Evolutionary conservation across 805 yeast genomes (phyloP), one percentile per base, ranked within the genome.

Genomic region (Wickerhamomyces hampshirensis): DNA sequence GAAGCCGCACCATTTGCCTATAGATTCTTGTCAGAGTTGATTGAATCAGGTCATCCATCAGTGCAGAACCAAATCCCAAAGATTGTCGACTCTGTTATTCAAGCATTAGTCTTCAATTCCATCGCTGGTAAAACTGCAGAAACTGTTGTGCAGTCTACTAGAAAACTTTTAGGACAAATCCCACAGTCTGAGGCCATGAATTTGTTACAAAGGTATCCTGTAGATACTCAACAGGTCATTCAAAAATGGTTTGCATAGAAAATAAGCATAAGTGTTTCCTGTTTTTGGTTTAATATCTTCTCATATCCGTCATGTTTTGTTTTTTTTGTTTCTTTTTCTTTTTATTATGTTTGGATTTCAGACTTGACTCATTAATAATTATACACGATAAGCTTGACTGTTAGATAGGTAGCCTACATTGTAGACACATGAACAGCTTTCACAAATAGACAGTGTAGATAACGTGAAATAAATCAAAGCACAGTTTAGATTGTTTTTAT

Each of bases 1-100:
- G 93, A 84, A 47, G 95, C 95, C 5, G 97, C 97, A 4, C 78
- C 87, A 12, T 86, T 72, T 58, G 78, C 86, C 14, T 93, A 87
- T 63, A 69, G 72, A 48, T 89, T 86, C 56, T 66, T 89, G 46
- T 65, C 79, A 7, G 83, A 81, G 42, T 66, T 89, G 52, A 80
- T 88, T 28, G 80, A 80, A 34, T 71, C 69, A 35, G 71, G 75
- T 35, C 88, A 86, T 43, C 73, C 81, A 7, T 65, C 73, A 4
- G 73, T 85, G 24, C 55, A 62, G 14, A 43, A 64, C 2, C 78
- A 79, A 42, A 59, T 77, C 6, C 79, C 82, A 12, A 69, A 72
- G 43, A 75, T 80, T 9, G 73, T 87, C 28, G 85, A 81, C 36
- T 65, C 73, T 30, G 81, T 88, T 7, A 67, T 86, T 19, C 84